phyloP scores from a whole-genome alignment of 106 monocot species.

The Amphibolis antarctica region DNA sequence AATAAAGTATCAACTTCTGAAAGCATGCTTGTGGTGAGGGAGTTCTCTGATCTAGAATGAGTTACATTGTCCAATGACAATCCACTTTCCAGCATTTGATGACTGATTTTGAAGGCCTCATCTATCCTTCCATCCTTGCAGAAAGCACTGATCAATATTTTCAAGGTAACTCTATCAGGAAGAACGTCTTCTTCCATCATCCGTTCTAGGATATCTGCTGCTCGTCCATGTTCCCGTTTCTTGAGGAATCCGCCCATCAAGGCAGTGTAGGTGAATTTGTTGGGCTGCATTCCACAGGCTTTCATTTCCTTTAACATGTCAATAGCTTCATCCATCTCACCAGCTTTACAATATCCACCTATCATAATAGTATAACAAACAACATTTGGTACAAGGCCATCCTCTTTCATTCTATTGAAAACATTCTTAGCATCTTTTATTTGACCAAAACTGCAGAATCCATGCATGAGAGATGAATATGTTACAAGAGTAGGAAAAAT shows the following conservation, averaged over 20 bases:
- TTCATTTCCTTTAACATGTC: constrained; percentile 48
- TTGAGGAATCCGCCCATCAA: constrained; percentile 64
- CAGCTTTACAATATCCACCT: constrained; percentile 61
- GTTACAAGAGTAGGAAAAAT: constrained; percentile 50
- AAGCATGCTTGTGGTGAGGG: constrained; percentile 22
- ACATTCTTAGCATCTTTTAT: constrained; percentile 53
- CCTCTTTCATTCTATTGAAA: constrained; percentile 33
- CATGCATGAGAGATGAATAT: constrained; percentile 62
- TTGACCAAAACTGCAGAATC: constrained; percentile 52
- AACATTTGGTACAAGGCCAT: constrained; percentile 45
- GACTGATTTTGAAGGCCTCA: constrained; percentile 34
- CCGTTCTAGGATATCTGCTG: constrained; percentile 41
- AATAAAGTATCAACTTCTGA: constrained; percentile 14
- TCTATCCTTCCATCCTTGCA: constrained; percentile 49
- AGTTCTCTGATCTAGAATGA: constrained; percentile 39
- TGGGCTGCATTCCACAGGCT: constrained; percentile 40
- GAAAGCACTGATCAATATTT: constrained; percentile 47
- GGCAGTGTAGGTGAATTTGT: constrained; percentile 77
- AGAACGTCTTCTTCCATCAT: constrained; percentile 45
- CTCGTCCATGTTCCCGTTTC: constrained; percentile 33
- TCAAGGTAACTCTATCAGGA: constrained; percentile 65
- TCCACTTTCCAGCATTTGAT: constrained; percentile 31
- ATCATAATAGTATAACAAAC: constrained; percentile 69
- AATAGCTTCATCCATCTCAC: constrained; percentile 51
- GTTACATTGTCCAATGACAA: constrained; percentile 37